Percentiles rank a stretch among this genome's conserved stretches.
Evolutionary conservation across 2,329 filamentous ascomycete genomes (phyloP).

Genomic region (Rhexocercosporidium sp.): DNA sequence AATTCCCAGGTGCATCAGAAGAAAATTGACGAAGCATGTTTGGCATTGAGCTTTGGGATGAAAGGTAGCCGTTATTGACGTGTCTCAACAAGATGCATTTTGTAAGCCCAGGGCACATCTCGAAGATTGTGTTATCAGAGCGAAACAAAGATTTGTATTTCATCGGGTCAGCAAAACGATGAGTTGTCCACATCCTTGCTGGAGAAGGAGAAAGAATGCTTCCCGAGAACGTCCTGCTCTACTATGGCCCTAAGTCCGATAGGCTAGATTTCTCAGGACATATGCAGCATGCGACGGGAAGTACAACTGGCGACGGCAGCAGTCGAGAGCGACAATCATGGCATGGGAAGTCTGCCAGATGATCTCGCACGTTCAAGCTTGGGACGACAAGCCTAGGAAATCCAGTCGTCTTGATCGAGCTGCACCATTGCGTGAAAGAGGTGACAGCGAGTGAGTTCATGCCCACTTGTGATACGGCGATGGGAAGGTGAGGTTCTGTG

Average conservation of each 20-base stretch:
- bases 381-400: too few relatives aligned
- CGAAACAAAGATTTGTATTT: background rate
- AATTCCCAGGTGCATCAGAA: background rate
- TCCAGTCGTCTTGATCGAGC: background rate
- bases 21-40: background rate
- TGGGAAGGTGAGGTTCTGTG: background rate
- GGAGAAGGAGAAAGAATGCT: background rate
- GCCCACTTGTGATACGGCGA: background rate
- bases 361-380: too few relatives aligned
- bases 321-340: background rate
- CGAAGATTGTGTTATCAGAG: background rate
- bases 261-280: background rate
- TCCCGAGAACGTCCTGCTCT: background rate
- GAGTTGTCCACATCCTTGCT: background rate
- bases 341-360: background rate
- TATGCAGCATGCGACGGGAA: background rate
- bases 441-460: background rate
- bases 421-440: background rate
- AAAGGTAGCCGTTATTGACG: background rate
- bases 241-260: background rate
- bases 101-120: background rate
- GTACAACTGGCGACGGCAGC: background rate
- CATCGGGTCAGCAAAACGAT: background rate
- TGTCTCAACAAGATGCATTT: background rate
- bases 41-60: background rate